These are phyloP conservation scores for Colletotrichum brevisporum DNA, from an alignment of 2,329 filamentous ascomycete species.

Conservation along the genomic window DNA sequence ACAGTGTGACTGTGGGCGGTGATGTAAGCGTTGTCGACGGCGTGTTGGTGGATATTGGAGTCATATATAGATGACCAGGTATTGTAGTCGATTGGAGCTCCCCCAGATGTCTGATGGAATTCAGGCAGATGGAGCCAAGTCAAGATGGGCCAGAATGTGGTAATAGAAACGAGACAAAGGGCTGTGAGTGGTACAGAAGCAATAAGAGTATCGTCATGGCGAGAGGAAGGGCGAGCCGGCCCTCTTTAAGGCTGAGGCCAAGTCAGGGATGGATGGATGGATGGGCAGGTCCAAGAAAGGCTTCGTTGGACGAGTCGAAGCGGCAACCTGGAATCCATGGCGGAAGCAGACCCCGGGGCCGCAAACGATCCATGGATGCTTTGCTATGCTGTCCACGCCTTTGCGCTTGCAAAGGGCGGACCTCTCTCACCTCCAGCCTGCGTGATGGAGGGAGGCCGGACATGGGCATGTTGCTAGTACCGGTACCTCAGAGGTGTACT, in stretches of 20 bases:
- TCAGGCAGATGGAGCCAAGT: conserved; percentile 8
- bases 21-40: not conserved
- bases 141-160: conserved; percentile 9
- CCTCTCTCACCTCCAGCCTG: not conserved
- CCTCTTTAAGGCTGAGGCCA: conserved; percentile 37
- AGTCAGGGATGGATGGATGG: conserved; percentile 32
- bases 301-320: conserved; percentile 19
- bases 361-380: conserved; percentile 5
- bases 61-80: conserved; percentile 14
- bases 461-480: conserved; percentile 31
- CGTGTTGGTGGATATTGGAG: conserved; percentile 6
- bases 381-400: conserved; percentile 13
- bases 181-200: conserved; percentile 21
- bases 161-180: conserved; percentile 4
- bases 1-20: not conserved
- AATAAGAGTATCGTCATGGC: conserved; percentile 6
- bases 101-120: conserved; percentile 24
- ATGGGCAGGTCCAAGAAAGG: conserved; percentile 25
- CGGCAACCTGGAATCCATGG: conserved; percentile 24
- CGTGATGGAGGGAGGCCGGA: conserved; percentile 23
- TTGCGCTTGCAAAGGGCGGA: conserved; percentile 12
- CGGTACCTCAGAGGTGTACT: conserved; percentile 38
- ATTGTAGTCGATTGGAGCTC: conserved; percentile 8
- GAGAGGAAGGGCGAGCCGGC: conserved; percentile 28
- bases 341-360: conserved; percentile 27